These are phyloP conservation scores for Suhomyces chickasaworum DNA, from an alignment of 1,139 yeast species.

Conservation along the genomic window DNA sequence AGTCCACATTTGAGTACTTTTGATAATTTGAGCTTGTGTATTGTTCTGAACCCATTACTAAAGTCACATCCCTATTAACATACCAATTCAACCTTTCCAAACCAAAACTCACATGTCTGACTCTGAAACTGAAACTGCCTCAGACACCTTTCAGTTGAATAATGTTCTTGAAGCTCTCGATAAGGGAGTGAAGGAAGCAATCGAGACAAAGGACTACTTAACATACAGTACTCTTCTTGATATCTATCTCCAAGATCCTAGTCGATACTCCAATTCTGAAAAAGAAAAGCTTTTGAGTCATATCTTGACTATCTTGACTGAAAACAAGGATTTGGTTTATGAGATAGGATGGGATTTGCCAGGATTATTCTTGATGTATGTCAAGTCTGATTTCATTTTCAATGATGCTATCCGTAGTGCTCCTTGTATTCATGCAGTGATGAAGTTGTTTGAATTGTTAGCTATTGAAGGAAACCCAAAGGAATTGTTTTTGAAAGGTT, in stretches of 20 bases:
- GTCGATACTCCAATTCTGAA: conserved; percentile 49
- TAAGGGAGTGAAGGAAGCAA: conserved; percentile 40
- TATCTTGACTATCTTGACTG: conserved; percentile 45
- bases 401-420: conserved; percentile 27
- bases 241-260: conserved; percentile 53
- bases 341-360: conserved; percentile 93
- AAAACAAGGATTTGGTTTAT: conserved; percentile 51
- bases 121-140: conserved; percentile 28
- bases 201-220: conserved; percentile 57
- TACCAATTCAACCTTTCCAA: neutral
- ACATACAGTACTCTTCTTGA: conserved; percentile 76
- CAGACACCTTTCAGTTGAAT: conserved; percentile 30
- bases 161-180: conserved; percentile 32
- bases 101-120: conserved; percentile 11
- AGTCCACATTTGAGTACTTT: neutral
- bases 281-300: conserved; percentile 39
- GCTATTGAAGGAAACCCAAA: conserved; percentile 74
- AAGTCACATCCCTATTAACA: neutral
- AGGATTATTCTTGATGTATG: conserved; percentile 51
- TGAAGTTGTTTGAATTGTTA: conserved; percentile 59
- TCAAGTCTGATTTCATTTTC: conserved; percentile 29
- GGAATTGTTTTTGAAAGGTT: conserved; percentile 68
- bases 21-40: neutral
- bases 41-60: neutral
- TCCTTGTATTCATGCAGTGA: conserved; percentile 39